A percentile compares a stretch with the other conserved stretches of the same genome.
phyloP scores from a whole-genome alignment of 345 rosid species.

The Aurinia saxatilis region DNA sequence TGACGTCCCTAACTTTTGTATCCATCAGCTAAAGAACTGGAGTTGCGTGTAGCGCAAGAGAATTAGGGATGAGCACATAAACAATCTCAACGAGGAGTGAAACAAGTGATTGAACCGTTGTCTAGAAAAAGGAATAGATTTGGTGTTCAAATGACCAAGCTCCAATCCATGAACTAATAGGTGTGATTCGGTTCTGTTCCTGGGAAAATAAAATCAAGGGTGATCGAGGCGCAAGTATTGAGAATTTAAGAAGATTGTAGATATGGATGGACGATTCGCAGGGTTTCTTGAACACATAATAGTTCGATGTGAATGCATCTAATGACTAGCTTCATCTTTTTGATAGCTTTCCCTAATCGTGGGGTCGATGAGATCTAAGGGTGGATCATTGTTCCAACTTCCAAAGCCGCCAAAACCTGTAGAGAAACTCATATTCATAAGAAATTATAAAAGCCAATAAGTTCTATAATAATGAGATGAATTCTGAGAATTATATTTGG shows the following conservation, averaged over 20 bases:
- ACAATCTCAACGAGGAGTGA: background rate
- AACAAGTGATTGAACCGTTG: too few relatives aligned
- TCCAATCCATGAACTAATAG: slow-evolving; percentile 7
- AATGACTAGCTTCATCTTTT: slow-evolving; percentile 11
- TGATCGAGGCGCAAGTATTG: too few relatives aligned
- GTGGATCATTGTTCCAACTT: slow-evolving; percentile 18
- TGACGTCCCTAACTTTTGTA: too few relatives aligned
- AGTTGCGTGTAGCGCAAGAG: background rate
- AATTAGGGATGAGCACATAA: background rate
- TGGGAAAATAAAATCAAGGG: slow-evolving; percentile 27
- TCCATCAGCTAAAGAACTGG: too few relatives aligned
- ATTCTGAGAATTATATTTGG: too few relatives aligned
- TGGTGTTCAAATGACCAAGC: background rate
- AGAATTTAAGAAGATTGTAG: too few relatives aligned
- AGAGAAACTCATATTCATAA: background rate
- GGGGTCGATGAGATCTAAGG: slow-evolving; percentile 8
- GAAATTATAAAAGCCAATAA: too few relatives aligned
- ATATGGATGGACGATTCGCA: slow-evolving; percentile 32
- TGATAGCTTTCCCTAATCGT: background rate
- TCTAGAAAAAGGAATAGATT: slow-evolving; percentile 1
- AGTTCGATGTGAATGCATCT: slow-evolving; percentile 21
- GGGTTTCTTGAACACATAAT: slow-evolving; percentile 24
- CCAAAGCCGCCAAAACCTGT: slow-evolving; percentile 33
- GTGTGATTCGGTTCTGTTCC: background rate
- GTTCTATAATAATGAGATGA: too few relatives aligned